A percentile compares a stretch with the other conserved stretches of the same genome.
phyloP scores from a whole-genome alignment of 257 asterid genomes.

The Lycium barbarum region DNA sequence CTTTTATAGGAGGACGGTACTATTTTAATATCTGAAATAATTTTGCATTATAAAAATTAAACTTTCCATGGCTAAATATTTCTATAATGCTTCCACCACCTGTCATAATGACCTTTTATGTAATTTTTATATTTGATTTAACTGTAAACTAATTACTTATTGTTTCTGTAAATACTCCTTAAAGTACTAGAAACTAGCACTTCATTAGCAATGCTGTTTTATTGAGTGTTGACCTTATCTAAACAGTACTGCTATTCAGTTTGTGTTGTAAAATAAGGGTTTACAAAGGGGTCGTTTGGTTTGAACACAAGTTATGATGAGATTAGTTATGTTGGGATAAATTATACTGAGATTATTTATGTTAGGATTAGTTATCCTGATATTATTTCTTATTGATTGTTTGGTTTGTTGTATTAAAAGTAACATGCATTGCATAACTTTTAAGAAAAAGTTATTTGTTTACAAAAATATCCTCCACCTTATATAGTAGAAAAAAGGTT shows the following conservation, averaged over 20 bases:
- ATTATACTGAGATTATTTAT: no score
- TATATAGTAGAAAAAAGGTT: no score
- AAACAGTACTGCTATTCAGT: not conserved
- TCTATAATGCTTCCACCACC: not conserved
- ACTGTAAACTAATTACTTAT: not conserved
- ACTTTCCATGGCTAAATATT: not conserved
- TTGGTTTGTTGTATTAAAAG: no score
- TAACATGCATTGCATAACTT: no score
- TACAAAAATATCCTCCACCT: no score
- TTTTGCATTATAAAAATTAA: not conserved
- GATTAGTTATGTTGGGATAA: no score
- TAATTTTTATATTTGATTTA: not conserved
- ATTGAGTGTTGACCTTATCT: not conserved
- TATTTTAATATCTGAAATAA: not conserved
- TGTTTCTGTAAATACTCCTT: not conserved
- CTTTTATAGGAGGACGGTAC: not conserved
- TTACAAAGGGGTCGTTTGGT: no score
- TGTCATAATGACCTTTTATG: slow-evolving; percentile 8
- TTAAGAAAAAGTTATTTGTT: no score
- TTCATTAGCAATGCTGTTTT: not conserved
- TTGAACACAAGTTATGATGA: no score
- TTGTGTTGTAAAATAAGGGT: not conserved
- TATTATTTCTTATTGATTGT: no score
- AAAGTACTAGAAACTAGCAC: not conserved
- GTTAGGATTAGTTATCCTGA: no score